These are phyloP conservation scores for Dothiorella sarmentorum DNA, from an alignment of 2,329 filamentous ascomycete species.

Conservation along the genomic window DNA sequence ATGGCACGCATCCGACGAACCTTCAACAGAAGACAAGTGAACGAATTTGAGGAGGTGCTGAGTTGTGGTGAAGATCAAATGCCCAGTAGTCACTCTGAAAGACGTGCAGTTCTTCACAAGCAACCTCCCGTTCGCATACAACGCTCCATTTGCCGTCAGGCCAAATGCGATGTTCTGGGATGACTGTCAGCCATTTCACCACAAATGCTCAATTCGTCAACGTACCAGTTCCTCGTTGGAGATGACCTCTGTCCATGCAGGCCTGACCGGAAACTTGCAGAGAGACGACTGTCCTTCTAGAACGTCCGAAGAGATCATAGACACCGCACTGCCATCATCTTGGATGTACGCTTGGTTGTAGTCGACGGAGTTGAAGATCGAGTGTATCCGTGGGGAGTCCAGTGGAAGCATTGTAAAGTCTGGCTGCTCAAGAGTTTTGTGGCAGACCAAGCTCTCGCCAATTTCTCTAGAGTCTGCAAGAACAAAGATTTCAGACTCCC, in stretches of 20 bases:
- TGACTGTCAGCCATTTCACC: slow-evolving; percentile 5
- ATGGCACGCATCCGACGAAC: slow-evolving; percentile 40
- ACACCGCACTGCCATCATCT: not conserved
- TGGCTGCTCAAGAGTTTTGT: not conserved
- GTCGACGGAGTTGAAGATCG: slow-evolving; percentile 15
- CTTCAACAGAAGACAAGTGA: slow-evolving; percentile 65
- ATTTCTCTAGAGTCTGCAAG: slow-evolving; percentile 35
- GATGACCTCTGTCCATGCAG: slow-evolving; percentile 29
- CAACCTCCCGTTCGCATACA: slow-evolving; percentile 73
- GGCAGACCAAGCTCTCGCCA: slow-evolving; percentile 9
- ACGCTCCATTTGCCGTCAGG: slow-evolving; percentile 69
- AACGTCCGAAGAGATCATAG: not conserved
- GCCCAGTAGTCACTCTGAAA: slow-evolving; percentile 73
- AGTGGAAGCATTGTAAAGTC: not conserved
- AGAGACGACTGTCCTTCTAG: not conserved
- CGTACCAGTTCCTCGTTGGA: slow-evolving; percentile 41
- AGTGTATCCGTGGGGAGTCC: not conserved
- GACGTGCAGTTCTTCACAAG: slow-evolving; percentile 89
- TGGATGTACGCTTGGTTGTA: slow-evolving; percentile 5
- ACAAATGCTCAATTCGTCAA: not conserved
- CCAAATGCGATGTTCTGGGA: slow-evolving; percentile 54
- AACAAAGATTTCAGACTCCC: slow-evolving; percentile 36
- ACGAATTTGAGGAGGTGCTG: slow-evolving; percentile 94
- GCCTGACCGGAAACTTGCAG: not conserved
- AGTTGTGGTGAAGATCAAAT: slow-evolving; percentile 88